Percentiles rank a stretch among this genome's conserved stretches.
These are phyloP conservation scores for Sonneratia caseolaris DNA, from an alignment of 345 rosid species.

Conservation along the genomic window DNA sequence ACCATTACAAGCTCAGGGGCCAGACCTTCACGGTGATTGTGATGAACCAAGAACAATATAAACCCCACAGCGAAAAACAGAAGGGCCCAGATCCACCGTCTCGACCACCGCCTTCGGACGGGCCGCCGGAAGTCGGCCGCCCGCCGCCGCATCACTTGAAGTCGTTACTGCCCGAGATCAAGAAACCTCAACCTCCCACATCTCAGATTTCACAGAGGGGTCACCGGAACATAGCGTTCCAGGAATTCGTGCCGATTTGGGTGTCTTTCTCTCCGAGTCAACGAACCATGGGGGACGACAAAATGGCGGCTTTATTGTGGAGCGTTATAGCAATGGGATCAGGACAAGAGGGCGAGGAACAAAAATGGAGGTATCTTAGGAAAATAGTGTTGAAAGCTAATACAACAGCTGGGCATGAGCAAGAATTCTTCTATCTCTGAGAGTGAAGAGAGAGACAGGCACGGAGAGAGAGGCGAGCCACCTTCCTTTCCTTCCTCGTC, in stretches of 20 bases:
- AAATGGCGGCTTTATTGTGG: background rate
- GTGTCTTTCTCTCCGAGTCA: background rate
- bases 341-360: too few species aligned
- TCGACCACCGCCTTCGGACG: constrained; percentile 63
- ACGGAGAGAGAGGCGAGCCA: too few species aligned
- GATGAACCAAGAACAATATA: constrained; percentile 69
- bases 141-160: constrained; percentile 73
- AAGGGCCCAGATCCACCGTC: constrained; percentile 67
- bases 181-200: background rate
- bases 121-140: constrained; percentile 88
- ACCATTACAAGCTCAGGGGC: constrained; percentile 28
- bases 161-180: background rate
- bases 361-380: too few species aligned
- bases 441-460: too few species aligned
- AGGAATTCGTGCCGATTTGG: background rate
- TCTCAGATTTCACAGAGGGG: background rate
- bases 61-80: constrained; percentile 58
- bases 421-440: too few species aligned
- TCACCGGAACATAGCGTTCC: background rate
- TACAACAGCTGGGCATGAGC: too few species aligned
- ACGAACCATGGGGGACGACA: background rate
- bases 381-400: too few species aligned
- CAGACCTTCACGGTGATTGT: constrained; percentile 57
- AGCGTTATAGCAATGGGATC: too few species aligned
- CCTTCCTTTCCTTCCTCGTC: too few species aligned